These are phyloP conservation scores for Verticillium zaregamsianum DNA, from an alignment of 2,329 filamentous ascomycete genomes.

Conservation along the genomic window DNA sequence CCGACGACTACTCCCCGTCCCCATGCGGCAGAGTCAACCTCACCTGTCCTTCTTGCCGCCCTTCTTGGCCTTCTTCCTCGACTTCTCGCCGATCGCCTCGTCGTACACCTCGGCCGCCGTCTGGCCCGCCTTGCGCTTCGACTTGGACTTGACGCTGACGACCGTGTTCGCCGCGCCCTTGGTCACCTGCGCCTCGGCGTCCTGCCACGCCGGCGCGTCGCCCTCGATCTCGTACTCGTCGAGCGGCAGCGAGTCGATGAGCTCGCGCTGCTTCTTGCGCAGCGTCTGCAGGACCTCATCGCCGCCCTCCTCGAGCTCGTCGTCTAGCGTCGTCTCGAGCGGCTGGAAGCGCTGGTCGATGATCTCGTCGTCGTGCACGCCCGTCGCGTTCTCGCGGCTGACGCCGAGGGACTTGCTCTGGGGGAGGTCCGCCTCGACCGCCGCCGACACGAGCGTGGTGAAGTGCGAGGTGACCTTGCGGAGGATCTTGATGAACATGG, in stretches of 20 bases:
- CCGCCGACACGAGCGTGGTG: constrained; percentile 67
- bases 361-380: constrained; percentile 65
- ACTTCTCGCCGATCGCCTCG: constrained; percentile 51
- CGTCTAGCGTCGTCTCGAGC: constrained; percentile 66
- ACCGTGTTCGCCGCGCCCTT: constrained; percentile 55
- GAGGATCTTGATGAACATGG: constrained; percentile 96
- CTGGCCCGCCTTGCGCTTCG: constrained; percentile 67
- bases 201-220: constrained; percentile 58
- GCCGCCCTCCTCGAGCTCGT: constrained; percentile 80
- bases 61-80: constrained; percentile 47
- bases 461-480: constrained; percentile 83
- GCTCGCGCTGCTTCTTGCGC: constrained; percentile 74
- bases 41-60: constrained; percentile 5
- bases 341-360: constrained; percentile 65
- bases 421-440: constrained; percentile 65
- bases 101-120: constrained; percentile 61
- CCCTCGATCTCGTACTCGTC: constrained; percentile 71
- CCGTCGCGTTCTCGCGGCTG: constrained; percentile 54
- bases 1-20: neutral
- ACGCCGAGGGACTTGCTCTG: constrained; percentile 52
- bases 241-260: constrained; percentile 87
- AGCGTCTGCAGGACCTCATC: constrained; percentile 69
- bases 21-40: neutral
- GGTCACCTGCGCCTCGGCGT: constrained; percentile 72
- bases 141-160: constrained; percentile 78